Conservation (phyloP, 108 stramenopile species). For the Cyclotella choctawhatcheeana region DNA sequence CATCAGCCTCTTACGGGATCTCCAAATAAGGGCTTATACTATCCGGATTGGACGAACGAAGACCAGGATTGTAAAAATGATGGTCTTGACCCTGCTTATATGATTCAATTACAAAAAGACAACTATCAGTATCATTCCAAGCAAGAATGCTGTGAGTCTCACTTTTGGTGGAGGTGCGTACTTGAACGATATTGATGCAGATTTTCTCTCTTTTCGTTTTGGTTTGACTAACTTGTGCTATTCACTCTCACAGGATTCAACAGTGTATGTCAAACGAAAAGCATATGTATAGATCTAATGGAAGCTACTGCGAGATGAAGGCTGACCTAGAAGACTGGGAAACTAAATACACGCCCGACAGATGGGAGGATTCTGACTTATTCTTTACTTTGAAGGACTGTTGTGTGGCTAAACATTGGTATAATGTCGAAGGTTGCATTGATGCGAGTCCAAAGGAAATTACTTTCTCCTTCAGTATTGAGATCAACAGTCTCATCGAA, state of each 20-base stretch:
- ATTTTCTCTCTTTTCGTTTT: too few species aligned
- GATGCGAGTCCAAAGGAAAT: conserved; percentile 18
- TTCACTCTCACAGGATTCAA: too few species aligned
- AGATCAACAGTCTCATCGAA: conserved; percentile 11
- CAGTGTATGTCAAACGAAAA: too few species aligned
- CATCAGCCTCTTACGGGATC: too few species aligned
- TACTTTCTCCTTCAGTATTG: conserved; percentile 19
- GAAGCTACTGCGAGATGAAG: background rate
- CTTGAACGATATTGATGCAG: conserved; percentile 34
- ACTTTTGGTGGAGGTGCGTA: conserved; percentile 30
- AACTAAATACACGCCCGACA: conserved; percentile 21
- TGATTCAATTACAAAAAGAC: conserved; percentile 17
- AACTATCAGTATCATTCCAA: conserved; percentile 37
- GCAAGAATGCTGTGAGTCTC: conserved; percentile 20
- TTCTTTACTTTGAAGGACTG: too few species aligned
- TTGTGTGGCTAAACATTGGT: conserved; percentile 26
- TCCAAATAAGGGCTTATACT: too few species aligned
- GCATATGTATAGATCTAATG: too few species aligned
- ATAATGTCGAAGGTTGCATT: conserved; percentile 25
- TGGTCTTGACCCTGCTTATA: too few species aligned
- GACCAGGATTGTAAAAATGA: too few species aligned
- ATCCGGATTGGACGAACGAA: too few species aligned
- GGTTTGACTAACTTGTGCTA: too few species aligned
- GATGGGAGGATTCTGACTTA: too few species aligned
- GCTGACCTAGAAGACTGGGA: conserved; percentile 29